phyloP scores from a whole-genome alignment of 768 basidiomycete genomes.

The Butyriboletus loyo region DNA sequence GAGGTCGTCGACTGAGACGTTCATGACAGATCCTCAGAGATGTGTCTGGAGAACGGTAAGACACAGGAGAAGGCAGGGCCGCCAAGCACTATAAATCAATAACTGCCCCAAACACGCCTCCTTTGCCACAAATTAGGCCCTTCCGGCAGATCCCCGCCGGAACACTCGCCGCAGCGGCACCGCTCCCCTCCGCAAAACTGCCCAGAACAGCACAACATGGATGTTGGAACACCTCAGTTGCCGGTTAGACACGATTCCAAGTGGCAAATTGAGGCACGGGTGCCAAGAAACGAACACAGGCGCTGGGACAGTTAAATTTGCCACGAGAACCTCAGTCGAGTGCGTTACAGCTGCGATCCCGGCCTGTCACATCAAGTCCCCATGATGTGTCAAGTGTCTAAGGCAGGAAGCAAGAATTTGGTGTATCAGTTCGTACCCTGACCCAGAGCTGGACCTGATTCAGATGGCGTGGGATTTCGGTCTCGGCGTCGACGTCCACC shows the following conservation, averaged over 20 bases:
- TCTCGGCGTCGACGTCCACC: not conserved
- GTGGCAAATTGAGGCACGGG: not conserved
- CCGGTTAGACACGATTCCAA: not conserved
- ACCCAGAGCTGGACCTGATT: too few relatives aligned
- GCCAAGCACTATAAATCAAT: constrained; percentile 13
- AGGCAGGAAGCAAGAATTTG: not conserved
- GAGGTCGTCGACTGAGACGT: constrained; percentile 49
- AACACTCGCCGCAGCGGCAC: constrained; percentile 1
- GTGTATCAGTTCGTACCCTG: not conserved
- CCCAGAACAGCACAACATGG: not conserved
- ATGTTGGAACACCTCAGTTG: constrained; percentile 7
- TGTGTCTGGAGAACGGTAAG: not conserved
- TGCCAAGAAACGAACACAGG: not conserved
- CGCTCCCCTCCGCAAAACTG: not conserved
- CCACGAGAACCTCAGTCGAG: not conserved
- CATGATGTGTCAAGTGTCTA: not conserved
- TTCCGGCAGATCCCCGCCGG: constrained; percentile 9
- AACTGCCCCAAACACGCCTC: constrained; percentile 25
- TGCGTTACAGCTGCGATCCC: not conserved
- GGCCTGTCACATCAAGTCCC: not conserved
- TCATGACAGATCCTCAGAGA: constrained; percentile 32
- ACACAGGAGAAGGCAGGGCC: constrained; percentile 14
- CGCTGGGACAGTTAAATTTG: not conserved
- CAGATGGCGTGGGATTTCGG: too few relatives aligned
- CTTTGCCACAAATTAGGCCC: constrained; percentile 5